A percentile compares a stretch with the other conserved stretches of the same genome.
Evolutionary conservation across 2,329 filamentous ascomycete species (phyloP).

Genomic region (Penicillium crustosum): DNA sequence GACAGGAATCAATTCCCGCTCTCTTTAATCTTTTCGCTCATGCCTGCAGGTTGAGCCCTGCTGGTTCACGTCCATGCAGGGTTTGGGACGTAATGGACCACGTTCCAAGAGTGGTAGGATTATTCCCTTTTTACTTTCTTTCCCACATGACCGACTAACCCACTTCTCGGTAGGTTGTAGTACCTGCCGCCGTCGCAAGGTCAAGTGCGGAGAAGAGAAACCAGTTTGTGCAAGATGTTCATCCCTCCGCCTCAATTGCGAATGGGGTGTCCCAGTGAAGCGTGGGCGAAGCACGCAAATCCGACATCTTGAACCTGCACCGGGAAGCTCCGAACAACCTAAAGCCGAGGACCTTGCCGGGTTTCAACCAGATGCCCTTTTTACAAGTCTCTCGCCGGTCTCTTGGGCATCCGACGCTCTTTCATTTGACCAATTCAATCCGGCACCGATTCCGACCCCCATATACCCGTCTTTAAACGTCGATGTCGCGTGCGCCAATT

Average conservation of each 20-base stretch:
- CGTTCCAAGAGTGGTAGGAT: slow-evolving; percentile 41
- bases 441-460: slow-evolving; percentile 21
- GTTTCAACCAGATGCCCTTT: slow-evolving; percentile 11
- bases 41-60: slow-evolving; percentile 16
- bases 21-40: slow-evolving; percentile 2
- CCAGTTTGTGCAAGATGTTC: slow-evolving; percentile 37
- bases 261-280: slow-evolving; percentile 37
- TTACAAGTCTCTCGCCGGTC: slow-evolving; percentile 17
- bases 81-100: slow-evolving; percentile 36
- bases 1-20: not conserved
- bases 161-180: slow-evolving; percentile 33
- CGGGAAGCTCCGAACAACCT: slow-evolving; percentile 12
- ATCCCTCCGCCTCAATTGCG: slow-evolving; percentile 33
- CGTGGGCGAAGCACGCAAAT: slow-evolving; percentile 25
- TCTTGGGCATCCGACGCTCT: slow-evolving; percentile 20
- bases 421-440: slow-evolving; percentile 16
- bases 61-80: slow-evolving; percentile 26
- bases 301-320: slow-evolving; percentile 31
- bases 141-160: not conserved
- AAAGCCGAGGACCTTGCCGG: slow-evolving; percentile 12
- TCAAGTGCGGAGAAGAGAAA: slow-evolving; percentile 38
- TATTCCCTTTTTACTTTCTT: not conserved
- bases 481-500: slow-evolving; percentile 33
- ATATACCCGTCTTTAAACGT: slow-evolving; percentile 28
- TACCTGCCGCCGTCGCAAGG: slow-evolving; percentile 40